Evolutionary conservation across 805 yeast genomes (phyloP), one percentile per base, ranked within the genome.

Genomic region (Yamadazyma laniorum): DNA sequence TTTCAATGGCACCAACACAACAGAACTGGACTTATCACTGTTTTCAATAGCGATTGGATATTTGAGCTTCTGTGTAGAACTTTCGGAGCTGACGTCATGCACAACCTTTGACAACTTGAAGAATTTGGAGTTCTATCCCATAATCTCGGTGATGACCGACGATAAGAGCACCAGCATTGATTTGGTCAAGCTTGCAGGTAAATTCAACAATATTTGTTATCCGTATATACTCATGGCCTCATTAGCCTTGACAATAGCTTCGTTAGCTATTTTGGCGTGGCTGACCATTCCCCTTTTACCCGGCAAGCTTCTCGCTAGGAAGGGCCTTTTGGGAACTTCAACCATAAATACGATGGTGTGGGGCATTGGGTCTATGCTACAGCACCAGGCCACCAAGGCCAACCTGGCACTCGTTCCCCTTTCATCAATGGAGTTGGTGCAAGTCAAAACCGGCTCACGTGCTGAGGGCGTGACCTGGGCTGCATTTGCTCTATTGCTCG

Each of bases 331-430:
- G 64, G 42, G 47, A 49, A 4, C 73, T 18, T 58, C 73, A 14
- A 55, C 67, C 0, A 42, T 61, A 0, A 47, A 67, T 32, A 62
- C 69, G 4, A 52, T 80, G 3, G 29, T 79, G 2, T 80, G 85
- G 83, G 85, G 84, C 0, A 57, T 79, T 19, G 85, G 85, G 2
- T 66, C 85, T 1, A 79, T 80, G 75, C 72, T 84, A 65, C 72
- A 72, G 34, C 79, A 77, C 48, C 77, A 80, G 35, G 82, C 83
- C 0, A 66, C 70, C 0, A 62, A 61, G 26, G 60, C 80, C 2
- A 68, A 75, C 4, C 48, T 52, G 6, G 47, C 53, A n/a, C 51
- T 80, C 22, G 66, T 77, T 0, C 69, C 71, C 3, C 56, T 64
- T 1, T 68, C 82, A 9, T 75, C 82, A 14, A 66, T 79, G 73